Base-by-base conservation (phyloP, 148 eudicot genomes). In the Rhododendron williamsianum region DNA sequence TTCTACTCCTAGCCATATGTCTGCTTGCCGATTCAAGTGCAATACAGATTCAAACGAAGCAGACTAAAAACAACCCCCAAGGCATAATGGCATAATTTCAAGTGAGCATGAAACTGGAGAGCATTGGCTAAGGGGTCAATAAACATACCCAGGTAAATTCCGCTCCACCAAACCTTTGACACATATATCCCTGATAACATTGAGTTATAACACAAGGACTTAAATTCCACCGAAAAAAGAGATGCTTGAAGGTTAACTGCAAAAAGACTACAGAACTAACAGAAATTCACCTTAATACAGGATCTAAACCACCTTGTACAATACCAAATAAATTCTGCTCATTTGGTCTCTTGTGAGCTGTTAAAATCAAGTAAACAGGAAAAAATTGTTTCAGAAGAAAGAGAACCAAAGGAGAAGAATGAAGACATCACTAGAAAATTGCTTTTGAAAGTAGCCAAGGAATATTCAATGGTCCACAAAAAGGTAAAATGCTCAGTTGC, bases 301-400 rank as follows among this genome's bases (percentile, higher is more conserved):
- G 98, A 91, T 94, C 97, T 83, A 95, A 88, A 84, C 98, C 98
- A 87, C 98, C 98, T 85, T 95, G 98, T 67, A 95, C 96, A 80
- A 95, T 95, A 63, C 97, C 98, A 87, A 95, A 95, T 85, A 95
- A 90, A 86, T 94, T 95, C 87, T 95, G 98, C 84, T 94, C 97
- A 65, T 87, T 86, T 72, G 96, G 95, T 87, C 97, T 93, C 91
- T 91, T 88, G 89, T 94, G 98, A 85, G 98, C 98, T 95, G 93
- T 76, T 63, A 9, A 82, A 82, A 88, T 54, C 6, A 84, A 33
- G 51, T 10, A 82, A 36, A 54, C 41, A 82, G 49, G 80, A 85
- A 86, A 15, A 52, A 76, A 52, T 12, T 52, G 30, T 72, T 72
- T 78, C 51, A 56, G 25, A 78, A 72, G 30, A 35, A 86, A 80